phyloP scores from a whole-genome alignment of 441 rosid genomes.

The Manihot esculenta region DNA sequence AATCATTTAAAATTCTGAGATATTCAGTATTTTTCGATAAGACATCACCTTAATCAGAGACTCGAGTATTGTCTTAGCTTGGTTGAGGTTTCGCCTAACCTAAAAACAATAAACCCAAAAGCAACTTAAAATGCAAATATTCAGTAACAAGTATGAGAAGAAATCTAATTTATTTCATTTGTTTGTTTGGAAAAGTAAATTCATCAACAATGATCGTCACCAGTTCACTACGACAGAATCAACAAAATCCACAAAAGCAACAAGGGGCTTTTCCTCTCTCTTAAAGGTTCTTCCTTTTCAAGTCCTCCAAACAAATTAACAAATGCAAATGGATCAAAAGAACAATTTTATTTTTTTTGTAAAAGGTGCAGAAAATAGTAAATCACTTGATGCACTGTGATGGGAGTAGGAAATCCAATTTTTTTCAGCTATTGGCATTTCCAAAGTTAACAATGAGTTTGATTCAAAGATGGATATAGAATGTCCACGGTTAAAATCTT shows the following conservation, averaged over 20 bases:
- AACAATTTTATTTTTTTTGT: neutral
- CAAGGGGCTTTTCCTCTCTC: neutral
- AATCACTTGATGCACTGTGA: neutral
- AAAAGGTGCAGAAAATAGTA: neutral
- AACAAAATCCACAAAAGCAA: neutral
- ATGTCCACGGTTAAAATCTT: no score
- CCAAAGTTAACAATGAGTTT: no score
- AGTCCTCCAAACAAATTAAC: neutral
- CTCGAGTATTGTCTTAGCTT: conserved; percentile 86
- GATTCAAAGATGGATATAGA: no score
- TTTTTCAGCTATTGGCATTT: no score
- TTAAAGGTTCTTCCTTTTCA: neutral
- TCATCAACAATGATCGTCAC: neutral
- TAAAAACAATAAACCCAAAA: conserved; percentile 33
- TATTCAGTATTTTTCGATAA: conserved; percentile 18
- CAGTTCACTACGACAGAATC: neutral
- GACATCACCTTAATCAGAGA: conserved; percentile 75
- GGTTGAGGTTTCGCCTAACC: conserved; percentile 98
- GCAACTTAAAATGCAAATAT: conserved; percentile 7
- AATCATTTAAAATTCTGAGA: conserved; percentile 6
- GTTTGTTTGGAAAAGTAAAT: neutral
- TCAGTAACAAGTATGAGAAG: conserved; percentile 5
- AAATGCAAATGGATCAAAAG: neutral
- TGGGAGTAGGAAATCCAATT: no score
- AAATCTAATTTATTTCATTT: neutral